Evolutionary conservation across 805 yeast species (phyloP).

Genomic region (Myxozyma sirexii): DNA sequence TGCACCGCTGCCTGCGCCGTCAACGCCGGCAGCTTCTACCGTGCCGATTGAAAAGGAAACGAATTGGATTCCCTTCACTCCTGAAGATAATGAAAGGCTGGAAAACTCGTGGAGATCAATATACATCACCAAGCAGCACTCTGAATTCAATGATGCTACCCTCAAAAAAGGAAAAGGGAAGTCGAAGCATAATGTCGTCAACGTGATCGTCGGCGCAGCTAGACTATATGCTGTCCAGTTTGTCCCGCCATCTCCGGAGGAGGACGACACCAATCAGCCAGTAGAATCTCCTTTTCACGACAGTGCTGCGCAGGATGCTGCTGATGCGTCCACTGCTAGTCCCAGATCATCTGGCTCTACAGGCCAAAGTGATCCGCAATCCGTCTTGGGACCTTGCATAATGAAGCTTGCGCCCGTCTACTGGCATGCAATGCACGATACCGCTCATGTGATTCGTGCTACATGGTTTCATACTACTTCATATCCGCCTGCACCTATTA

Average conservation of each 20-base stretch:
- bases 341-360: not conserved
- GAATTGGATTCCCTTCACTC: constrained; percentile 46
- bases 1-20: constrained; percentile 35
- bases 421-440: constrained; percentile 43
- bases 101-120: constrained; percentile 33
- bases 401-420: constrained; percentile 43
- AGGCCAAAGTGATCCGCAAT: not conserved
- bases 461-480: constrained; percentile 44
- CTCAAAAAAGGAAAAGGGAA: constrained; percentile 13
- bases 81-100: constrained; percentile 42
- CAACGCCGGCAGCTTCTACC: constrained; percentile 32
- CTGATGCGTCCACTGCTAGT: not conserved
- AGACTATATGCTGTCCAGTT: constrained; percentile 34
- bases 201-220: constrained; percentile 33
- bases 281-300: constrained; percentile 1
- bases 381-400: constrained; percentile 19
- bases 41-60: constrained; percentile 31
- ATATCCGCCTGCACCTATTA: constrained; percentile 1
- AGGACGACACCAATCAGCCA: not conserved
- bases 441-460: constrained; percentile 42
- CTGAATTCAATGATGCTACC: constrained; percentile 6
- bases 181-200: constrained; percentile 19
- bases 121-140: constrained; percentile 12
- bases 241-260: constrained; percentile 13
- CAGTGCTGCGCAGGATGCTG: not conserved